These are phyloP conservation scores for Dactylellina sp. DNA, from an alignment of 2,329 filamentous ascomycete genomes.

Conservation along the genomic window DNA sequence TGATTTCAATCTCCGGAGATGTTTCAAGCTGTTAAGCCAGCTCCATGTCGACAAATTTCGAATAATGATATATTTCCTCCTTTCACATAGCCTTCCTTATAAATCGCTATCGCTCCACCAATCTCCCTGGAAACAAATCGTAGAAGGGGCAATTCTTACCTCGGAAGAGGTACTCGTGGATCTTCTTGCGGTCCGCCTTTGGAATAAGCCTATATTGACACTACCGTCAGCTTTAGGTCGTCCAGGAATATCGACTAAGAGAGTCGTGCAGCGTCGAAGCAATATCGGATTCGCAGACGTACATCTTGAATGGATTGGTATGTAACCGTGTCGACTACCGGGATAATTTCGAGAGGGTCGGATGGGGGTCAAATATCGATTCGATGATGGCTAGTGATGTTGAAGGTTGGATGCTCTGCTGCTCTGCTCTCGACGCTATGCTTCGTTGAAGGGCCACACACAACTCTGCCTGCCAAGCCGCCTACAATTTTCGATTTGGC, in stretches of 20 bases:
- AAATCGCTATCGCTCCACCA: conserved; percentile 3
- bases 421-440: conserved; percentile 29
- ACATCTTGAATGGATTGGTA: conserved; percentile 56
- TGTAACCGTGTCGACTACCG: conserved; percentile 30
- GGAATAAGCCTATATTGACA: conserved; percentile 83
- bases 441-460: conserved; percentile 44
- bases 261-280: conserved; percentile 13
- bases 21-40: background rate
- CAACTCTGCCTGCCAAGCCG: conserved; percentile 46
- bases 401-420: conserved; percentile 46
- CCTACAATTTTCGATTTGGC: conserved; percentile 47
- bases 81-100: background rate
- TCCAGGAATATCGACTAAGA: conserved; percentile 11
- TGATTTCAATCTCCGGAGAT: conserved; percentile 15
- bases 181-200: conserved; percentile 99
- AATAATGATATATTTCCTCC: too few relatives aligned
- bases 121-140: conserved; percentile 13
- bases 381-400: conserved; percentile 47
- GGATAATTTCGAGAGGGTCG: conserved; percentile 32
- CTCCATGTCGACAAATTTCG: too few relatives aligned
- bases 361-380: conserved; percentile 31
- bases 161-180: conserved; percentile 99
- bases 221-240: conserved; percentile 59
- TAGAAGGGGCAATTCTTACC: conserved; percentile 66
- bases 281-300: conserved; percentile 41